Base-by-base conservation (phyloP, 164 flowering plant genomes). In the Piper longum region DNA sequence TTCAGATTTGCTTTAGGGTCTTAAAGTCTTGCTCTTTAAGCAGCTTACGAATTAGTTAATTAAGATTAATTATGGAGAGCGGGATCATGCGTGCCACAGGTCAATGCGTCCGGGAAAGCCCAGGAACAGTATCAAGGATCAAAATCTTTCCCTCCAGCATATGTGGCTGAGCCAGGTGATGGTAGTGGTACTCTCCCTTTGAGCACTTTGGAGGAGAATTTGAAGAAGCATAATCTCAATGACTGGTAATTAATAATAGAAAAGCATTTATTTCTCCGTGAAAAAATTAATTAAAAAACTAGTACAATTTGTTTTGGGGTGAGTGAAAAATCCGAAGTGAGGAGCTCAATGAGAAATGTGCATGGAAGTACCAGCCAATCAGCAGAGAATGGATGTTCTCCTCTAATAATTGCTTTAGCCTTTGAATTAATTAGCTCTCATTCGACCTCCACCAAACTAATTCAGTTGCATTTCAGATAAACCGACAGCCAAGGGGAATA, bases 181-280 rank as follows among this genome's bases (percentile, higher is more conserved):
- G 41, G 36, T 26, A 26, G 36, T 26, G 36, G 36, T 26, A 26
- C 36, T 42, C 57, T 72, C 11, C 65, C 56, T 61, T 63, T 62
- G 4, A 54, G 59, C n/a, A 71, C 70, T 14, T 18, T 64, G 18
- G 71, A 72, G 56, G 19, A 66, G 26, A 75, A 63, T 64, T 40
- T 73, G 43, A 74, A 80, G 62, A 70, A 74, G 48, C 68, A 76
- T 5, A 73, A 71, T 61, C 70, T 70, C 26, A 75, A 68, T 59
- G 84, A 75, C 60, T 87, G 95, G 95, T 85, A 64, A 64, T 60
- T 67, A 5, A 54, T 26, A 26, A 26, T 26, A 41, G 16, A 4
- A 63, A 54, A 36, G 7, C 4, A 11, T 26, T 57, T 41, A 57
- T 4, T 57, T 18, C 11, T 57, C 41, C 16, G 14, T 7, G 4